Base-by-base conservation (phyloP, 306 rosid species). In the Vicia villosa region DNA sequence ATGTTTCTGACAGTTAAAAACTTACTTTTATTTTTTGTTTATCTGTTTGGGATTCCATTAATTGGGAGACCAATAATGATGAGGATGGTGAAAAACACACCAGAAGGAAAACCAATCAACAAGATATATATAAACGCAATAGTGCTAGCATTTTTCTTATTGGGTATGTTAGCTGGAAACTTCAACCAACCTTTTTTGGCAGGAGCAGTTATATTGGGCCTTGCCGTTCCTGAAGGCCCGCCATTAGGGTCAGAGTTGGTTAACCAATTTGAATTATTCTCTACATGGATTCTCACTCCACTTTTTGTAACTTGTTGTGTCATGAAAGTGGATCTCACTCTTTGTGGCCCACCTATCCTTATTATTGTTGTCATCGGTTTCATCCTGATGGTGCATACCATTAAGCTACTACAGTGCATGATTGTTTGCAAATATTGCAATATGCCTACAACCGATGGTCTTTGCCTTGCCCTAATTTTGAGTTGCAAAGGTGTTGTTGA, bases 171-270 rank as follows among this genome's bases (percentile, higher is more conserved):
- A 0, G 50, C 86, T 1, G 7, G 45, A 16, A 0, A 0, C 0
- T 62, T 65, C 17, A 40, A 52, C 1, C 84, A 77, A 12, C 47
- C 74, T 1, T 63, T 79, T 12, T 6, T 57, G 1, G 42, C 66
- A 0, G 88, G 86, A 0, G 84, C 87, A 5, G 3, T 67, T n/a
- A 7, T 85, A 0, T 36, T 85, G 0, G 94, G 94, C 4, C 47
- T 88, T 47, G 69, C 68, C 0, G 79, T 85, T 0, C 90, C 90
- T 2, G 85, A 77, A 47, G 94, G 94, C 26, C 88, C 83, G 0
- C 88, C n/a, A n/a, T n/a, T n/a, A n/a, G n/a, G n/a, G n/a, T n/a
- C n/a, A n/a, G n/a, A n/a, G n/a, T n/a, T n/a, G n/a, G n/a, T n/a
- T n/a, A n/a, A n/a, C n/a, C n/a, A n/a, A n/a, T n/a, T n/a, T n/a